Evolutionary conservation across 2,329 filamentous ascomycete species (phyloP), one percentile per base, ranked within the genome.

Genomic region (Penicillium sp.): DNA sequence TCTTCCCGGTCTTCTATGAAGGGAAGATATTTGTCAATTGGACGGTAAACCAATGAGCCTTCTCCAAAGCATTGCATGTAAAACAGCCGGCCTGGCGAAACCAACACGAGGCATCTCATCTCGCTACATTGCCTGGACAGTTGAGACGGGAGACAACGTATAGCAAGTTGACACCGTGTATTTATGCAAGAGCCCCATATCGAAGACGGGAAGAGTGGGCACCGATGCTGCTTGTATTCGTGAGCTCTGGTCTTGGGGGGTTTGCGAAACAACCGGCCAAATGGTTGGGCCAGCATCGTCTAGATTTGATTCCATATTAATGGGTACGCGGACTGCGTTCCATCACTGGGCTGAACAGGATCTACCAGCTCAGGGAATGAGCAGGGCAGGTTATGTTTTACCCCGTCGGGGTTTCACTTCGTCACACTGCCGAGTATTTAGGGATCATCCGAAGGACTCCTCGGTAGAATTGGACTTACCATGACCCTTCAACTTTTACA

Each of bases 121-220:
- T 5, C 69, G 67, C 70, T 72, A 78, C 19, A 77, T 65, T 21
- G 65, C 62, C 27, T 69, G 69, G 3, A 75, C 46, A 5, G 58
- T 48, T 0, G 68, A 59, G 25, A 73, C 66, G 5, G 58, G 59
- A 4, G 68, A 68, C 3, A 78, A 56, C 0, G 74, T 77, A n/a
- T 65, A 59, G 36, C 67, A 69, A 1, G 76, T 79, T 7, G 68
- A 69, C 1, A 68, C 72, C 30, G 67, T 69, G 47, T 68, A 79
- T 56, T 79, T 74, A 50, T 79, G 74, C 5, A 79, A 61, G 2
- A 79, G 65, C 47, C 78, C 74, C 7, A 78, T 63, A 31, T 78
- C 73, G 8, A 68, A 51, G 2, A 73, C 47, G 16, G 39, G 43
- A 11, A 58, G 20, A 7, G 33, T 43, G 7, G 45, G 14, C 0